Percentiles rank a stretch among this genome's conserved stretches.
Conservation (phyloP, 768 basidiomycete species). For the Macrolepiota fuliginosa region DNA sequence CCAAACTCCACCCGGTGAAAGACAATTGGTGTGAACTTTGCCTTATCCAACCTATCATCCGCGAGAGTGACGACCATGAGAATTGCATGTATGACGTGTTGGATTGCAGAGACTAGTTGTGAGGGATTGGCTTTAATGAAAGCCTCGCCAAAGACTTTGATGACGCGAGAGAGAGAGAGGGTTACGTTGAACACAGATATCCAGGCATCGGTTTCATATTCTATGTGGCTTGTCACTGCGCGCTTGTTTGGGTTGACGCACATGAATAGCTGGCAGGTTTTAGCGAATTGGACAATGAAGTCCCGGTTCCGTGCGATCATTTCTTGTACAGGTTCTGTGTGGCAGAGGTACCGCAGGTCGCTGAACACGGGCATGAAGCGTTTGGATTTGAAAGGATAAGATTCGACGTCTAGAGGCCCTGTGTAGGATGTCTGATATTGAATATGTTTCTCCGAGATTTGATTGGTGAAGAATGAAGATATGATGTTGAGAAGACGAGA, state of each 20-base stretch:
- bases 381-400: conserved; percentile 88
- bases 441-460: conserved; percentile 74
- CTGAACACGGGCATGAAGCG: conserved; percentile 95
- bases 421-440: conserved; percentile 33
- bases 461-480: conserved; percentile 89
- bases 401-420: conserved; percentile 67
- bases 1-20: conserved; percentile 73
- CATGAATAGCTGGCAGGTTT: conserved; percentile 87
- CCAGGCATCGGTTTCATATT: conserved; percentile 97
- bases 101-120: conserved; percentile 6
- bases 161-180: conserved; percentile 82
- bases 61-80: conserved; percentile 65
- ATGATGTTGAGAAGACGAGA: conserved; percentile 80
- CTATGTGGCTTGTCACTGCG: conserved; percentile 79
- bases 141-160: conserved; percentile 87
- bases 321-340: conserved; percentile 75
- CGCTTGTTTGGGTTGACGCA: conserved; percentile 90
- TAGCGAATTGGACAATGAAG: conserved; percentile 68
- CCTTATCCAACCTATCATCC: conserved; percentile 65
- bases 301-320: conserved; percentile 69
- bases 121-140: conserved; percentile 25
- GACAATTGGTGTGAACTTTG: conserved; percentile 57
- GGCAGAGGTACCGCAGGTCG: conserved; percentile 82
- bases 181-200: conserved; percentile 96
- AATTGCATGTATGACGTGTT: conserved; percentile 52